A percentile compares a stretch with the other conserved stretches of the same genome.
Conservation (phyloP, 1,139 yeast genomes). For the Yamadazyma diddensiae region DNA sequence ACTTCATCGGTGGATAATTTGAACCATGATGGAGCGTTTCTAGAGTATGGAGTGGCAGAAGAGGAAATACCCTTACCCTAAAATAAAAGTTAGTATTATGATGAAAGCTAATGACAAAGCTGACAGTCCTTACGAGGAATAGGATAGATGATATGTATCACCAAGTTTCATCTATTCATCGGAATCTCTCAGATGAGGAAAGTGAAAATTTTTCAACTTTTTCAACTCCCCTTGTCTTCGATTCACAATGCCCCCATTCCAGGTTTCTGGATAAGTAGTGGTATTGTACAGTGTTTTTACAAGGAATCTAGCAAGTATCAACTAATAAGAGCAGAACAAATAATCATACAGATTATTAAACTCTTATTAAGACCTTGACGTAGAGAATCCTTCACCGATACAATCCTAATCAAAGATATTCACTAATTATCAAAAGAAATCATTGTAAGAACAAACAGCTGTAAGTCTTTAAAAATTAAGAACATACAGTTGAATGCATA, state of each 20-base stretch:
- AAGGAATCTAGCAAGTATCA: conserved; percentile 12
- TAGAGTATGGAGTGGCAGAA: conserved; percentile 99
- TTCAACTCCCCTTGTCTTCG: conserved; percentile 3
- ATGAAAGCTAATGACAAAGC: conserved; percentile 1
- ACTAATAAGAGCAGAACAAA: conserved; percentile 14
- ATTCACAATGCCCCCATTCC: conserved; percentile 2
- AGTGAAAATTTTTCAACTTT: conserved; percentile 1
- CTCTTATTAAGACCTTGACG: conserved; percentile 17
- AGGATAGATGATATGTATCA: not conserved
- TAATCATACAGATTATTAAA: conserved; percentile 6
- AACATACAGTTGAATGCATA: conserved; percentile 77
- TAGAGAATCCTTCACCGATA: conserved; percentile 11
- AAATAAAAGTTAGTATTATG: conserved; percentile 31
- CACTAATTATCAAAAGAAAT: conserved; percentile 10
- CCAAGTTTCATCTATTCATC: not conserved
- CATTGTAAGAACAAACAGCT: conserved; percentile 7
- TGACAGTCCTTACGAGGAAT: conserved; percentile 5
- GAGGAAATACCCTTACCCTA: conserved; percentile 99
- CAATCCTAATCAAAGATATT: conserved; percentile 10
- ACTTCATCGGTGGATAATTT: conserved; percentile 93
- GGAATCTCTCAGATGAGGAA: not conserved
- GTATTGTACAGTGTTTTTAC: conserved; percentile 15
- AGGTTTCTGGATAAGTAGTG: conserved; percentile 14
- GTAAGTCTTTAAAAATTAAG: conserved; percentile 6
- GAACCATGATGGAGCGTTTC: conserved; percentile 99